phyloP scores from a whole-genome alignment of 495 filamentous ascomycete genomes.

The Hypoxylon crocopeplum region DNA sequence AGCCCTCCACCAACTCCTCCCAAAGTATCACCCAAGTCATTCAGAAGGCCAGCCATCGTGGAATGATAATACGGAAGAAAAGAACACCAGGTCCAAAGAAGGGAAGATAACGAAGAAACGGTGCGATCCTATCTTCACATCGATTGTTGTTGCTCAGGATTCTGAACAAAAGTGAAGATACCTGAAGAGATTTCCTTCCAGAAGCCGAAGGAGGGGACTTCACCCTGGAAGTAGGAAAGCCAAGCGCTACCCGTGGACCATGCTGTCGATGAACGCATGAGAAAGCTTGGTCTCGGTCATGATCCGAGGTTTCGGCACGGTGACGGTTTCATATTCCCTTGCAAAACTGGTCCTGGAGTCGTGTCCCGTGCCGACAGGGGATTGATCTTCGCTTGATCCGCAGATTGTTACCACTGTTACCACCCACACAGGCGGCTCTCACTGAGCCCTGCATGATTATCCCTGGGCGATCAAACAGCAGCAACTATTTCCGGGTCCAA shows the following conservation, averaged over 20 bases:
- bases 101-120: conserved; percentile 24
- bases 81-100: conserved; percentile 45
- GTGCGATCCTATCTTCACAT: conserved; percentile 26
- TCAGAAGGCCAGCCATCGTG: conserved; percentile 41
- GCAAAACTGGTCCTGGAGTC: conserved; percentile 29
- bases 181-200: conserved; percentile 21
- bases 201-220: conserved; percentile 13
- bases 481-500: conserved; percentile 11
- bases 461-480: conserved; percentile 29
- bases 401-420: too few relatives aligned
- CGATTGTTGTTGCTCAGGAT: conserved; percentile 9
- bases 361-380: conserved; percentile 18
- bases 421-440: conserved; percentile 3
- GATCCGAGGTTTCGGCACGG: conserved; percentile 29
- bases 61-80: conserved; percentile 23
- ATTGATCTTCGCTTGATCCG: conserved; percentile 32
- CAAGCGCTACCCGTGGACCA: neutral
- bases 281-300: conserved; percentile 33
- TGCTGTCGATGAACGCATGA: conserved; percentile 9
- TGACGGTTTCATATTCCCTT: conserved; percentile 39
- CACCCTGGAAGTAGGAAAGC: conserved; percentile 26
- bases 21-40: conserved; percentile 30
- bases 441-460: conserved; percentile 14
- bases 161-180: conserved; percentile 15
- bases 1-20: conserved; percentile 23